Evolutionary conservation across 257 asterid genomes (phyloP).

Genomic region (Gardenia jasminoides): DNA sequence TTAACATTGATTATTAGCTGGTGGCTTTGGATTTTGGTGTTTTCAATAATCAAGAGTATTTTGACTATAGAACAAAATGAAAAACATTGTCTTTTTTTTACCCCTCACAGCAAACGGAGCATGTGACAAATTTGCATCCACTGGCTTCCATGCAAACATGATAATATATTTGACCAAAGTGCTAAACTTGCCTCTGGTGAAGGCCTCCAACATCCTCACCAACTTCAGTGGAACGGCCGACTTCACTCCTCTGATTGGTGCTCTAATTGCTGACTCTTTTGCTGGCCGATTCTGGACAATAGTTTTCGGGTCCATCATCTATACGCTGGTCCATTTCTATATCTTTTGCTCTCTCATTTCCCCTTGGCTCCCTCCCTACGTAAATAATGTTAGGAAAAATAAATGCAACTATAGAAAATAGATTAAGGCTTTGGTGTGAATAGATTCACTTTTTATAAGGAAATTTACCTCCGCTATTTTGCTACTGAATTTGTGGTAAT

Average conservation of each 20-base stretch:
- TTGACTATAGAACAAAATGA: no score
- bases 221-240: slow-evolving; percentile 66
- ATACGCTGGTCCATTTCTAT: slow-evolving; percentile 44
- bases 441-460: no score
- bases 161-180: slow-evolving; percentile 72
- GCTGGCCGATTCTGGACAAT: slow-evolving; percentile 84
- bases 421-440: no score
- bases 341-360: neutral
- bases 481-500: no score
- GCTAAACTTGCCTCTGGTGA: slow-evolving; percentile 71
- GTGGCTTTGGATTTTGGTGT: neutral
- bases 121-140: slow-evolving; percentile 70
- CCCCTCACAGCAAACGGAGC: slow-evolving; percentile 78
- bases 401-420: no score
- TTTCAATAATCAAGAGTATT: no score
- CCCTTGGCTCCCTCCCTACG: neutral
- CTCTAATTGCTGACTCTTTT: slow-evolving; percentile 67
- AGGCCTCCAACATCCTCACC: slow-evolving; percentile 73
- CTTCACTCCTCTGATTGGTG: slow-evolving; percentile 76
- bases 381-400: no score
- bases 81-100: neutral
- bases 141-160: slow-evolving; percentile 83
- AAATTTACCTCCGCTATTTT: no score
- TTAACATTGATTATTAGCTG: neutral
- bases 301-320: slow-evolving; percentile 52